Evolutionary conservation across 805 yeast species (phyloP), one percentile per base, ranked within the genome.

Genomic region (Monosporozyma aquatica): DNA sequence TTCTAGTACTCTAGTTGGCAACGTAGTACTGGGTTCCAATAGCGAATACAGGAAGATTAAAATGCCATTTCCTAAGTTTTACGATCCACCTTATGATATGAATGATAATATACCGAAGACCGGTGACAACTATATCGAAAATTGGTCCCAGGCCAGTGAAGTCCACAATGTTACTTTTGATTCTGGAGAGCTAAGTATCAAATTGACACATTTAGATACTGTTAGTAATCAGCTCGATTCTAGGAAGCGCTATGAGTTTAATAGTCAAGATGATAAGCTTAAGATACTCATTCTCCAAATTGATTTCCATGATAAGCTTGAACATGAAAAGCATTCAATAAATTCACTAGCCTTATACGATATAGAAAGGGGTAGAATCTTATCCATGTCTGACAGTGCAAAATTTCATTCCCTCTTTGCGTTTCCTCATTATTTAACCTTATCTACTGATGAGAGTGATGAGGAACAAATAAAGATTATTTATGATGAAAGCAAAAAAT

Each of bases 371-470:
- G 94, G 94, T 0, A 67, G 82, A 40, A 56, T 83, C 4, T 64
- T 83, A 13, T 69, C 79, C 0, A 54, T 74, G 15, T 71, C 87
- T 1, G 66, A 70, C 27, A 72, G 87, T 23, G 84, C 83, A 6
- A 82, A 80, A 56, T 78, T 78, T 56, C 66, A 69, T 41, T 80
- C 87, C 6, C 42, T 69, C n/a, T 71, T 72, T 53, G 81, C 79
- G 1, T 64, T 83, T 26, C 78, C 86, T 9, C 80, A 78, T 53
- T 64, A 69, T 56, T 38, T 59, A 47, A 47, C 44, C 29, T 32
- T 65, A 34, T 65, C 78, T 10, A 59, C 73, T 46, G 60, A 63
- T 37, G 69, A 67, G 2, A 58, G 61, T 21, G 30, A 71, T 3
- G 58, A 75, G 45, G 62, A 64, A 35, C 69, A 68, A 14, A 46